Evolutionary conservation across 2,329 filamentous ascomycete species (phyloP).

Genomic region (Cytospora mali): DNA sequence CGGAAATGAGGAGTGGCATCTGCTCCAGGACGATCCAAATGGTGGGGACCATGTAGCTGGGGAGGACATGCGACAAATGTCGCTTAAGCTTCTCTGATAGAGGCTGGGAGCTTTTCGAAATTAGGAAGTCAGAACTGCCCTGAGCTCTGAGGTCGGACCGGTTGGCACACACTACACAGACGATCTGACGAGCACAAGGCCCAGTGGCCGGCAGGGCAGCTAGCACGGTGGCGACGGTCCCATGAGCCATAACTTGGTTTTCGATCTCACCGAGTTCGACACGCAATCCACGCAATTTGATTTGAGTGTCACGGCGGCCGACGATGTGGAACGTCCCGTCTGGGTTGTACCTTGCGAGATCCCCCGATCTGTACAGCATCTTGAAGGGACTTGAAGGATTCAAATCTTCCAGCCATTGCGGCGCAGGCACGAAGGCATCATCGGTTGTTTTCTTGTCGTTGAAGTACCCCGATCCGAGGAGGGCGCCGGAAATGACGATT

Average conservation of each 20-base stretch:
- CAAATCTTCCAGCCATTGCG: not conserved
- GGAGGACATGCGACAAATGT: not conserved
- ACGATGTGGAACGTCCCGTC: constrained; percentile 2
- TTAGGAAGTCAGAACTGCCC: not conserved
- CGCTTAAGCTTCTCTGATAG: not conserved
- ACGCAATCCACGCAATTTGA: constrained; percentile 9
- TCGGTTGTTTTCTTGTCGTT: not conserved
- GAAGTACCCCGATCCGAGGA: not conserved
- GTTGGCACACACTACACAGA: not conserved
- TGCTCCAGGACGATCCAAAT: not conserved
- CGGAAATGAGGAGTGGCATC: constrained; percentile 1
- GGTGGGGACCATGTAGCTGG: constrained; percentile 8
- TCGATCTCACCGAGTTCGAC: constrained; percentile 8
- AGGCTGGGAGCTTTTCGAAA: not conserved
- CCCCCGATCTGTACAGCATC: not conserved
- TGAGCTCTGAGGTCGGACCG: not conserved
- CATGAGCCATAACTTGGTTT: not conserved
- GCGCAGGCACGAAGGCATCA: not conserved
- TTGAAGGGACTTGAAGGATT: not conserved
- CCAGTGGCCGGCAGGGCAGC: not conserved
- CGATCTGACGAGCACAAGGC: not conserved
- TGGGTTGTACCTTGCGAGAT: not conserved
- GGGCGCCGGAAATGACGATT: constrained; percentile 2
- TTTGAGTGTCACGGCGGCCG: constrained; percentile 4
- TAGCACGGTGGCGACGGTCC: not conserved